Conservation (phyloP, 306 rosid genomes). For the Corylus americana region DNA sequence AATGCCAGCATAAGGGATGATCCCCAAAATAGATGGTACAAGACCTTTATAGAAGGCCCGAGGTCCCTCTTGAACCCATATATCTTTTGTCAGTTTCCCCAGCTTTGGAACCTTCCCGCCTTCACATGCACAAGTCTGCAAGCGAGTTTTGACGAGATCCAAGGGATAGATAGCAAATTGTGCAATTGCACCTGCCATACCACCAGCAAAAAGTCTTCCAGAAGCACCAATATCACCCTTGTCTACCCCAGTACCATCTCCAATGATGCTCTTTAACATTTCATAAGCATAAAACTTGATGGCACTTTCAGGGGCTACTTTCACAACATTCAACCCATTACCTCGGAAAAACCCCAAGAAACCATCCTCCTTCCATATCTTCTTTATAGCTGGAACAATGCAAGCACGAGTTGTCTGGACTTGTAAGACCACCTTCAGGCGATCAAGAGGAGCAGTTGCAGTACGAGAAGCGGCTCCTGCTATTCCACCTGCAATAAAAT, state of each 20-base stretch:
- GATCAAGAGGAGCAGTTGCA: constrained; percentile 92
- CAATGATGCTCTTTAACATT: constrained; percentile 63
- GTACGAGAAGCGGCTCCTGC: constrained; percentile 97
- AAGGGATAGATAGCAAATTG: constrained; percentile 83
- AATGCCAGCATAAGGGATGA: constrained; percentile 93
- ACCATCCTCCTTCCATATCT: constrained; percentile 74
- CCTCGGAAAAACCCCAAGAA: constrained; percentile 86
- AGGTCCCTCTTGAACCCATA: constrained; percentile 86
- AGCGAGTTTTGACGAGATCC: constrained; percentile 89
- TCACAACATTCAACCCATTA: constrained; percentile 84
- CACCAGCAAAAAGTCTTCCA: constrained; percentile 81
- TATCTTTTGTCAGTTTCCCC: constrained; percentile 66
- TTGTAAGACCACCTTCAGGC: constrained; percentile 83
- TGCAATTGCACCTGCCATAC: constrained; percentile 87
- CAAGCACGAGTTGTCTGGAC: constrained; percentile 66
- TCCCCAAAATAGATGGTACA: constrained; percentile 88
- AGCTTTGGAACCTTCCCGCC: constrained; percentile 67
- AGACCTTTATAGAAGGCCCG: constrained; percentile 90
- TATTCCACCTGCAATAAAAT: constrained; percentile 90
- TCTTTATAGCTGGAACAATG: constrained; percentile 67
- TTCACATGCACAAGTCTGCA: constrained; percentile 63
- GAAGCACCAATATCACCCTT: constrained; percentile 60
- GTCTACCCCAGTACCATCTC: constrained; percentile 49
- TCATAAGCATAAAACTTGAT: constrained; percentile 80
- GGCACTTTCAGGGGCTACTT: constrained; percentile 97